These are phyloP conservation scores for Rhodotorula sp. DNA, from an alignment of 1,284 basidiomycete species.

Conservation along the genomic window DNA sequence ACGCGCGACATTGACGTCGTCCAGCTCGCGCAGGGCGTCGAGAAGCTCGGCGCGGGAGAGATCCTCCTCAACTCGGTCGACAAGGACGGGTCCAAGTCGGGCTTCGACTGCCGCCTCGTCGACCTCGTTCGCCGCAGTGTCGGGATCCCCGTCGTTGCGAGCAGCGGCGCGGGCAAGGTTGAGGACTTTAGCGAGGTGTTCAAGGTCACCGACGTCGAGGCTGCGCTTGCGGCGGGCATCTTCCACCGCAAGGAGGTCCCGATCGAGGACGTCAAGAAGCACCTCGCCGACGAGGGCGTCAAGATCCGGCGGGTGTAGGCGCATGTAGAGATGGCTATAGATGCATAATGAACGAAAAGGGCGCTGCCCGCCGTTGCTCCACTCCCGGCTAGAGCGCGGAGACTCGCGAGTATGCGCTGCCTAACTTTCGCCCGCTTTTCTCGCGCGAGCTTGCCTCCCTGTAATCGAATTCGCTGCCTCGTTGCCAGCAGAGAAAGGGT, in stretches of 20 bases:
- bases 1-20: slow-evolving; percentile 85
- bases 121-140: slow-evolving; percentile 72
- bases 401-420: too few species aligned
- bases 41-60: slow-evolving; percentile 90
- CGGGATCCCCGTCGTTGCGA: slow-evolving; percentile 89
- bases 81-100: slow-evolving; percentile 87
- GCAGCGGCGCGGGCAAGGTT: slow-evolving; percentile 81
- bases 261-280: slow-evolving; percentile 55
- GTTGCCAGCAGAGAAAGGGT: too few species aligned
- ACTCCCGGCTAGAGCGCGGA: too few species aligned
- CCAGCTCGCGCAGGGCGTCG: slow-evolving; percentile 85
- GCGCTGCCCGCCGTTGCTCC: too few species aligned
- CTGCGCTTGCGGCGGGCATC: slow-evolving; percentile 94
- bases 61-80: slow-evolving; percentile 96
- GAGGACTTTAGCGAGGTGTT: slow-evolving; percentile 89
- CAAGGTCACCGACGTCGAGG: slow-evolving; percentile 75
- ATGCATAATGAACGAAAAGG: background rate
- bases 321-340: background rate
- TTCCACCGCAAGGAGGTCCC: slow-evolving; percentile 89
- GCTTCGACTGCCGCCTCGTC: slow-evolving; percentile 88
- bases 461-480: too few species aligned
- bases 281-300: slow-evolving; percentile 44
- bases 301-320: slow-evolving; percentile 1
- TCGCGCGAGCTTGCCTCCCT: too few species aligned
- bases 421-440: too few species aligned